Evolutionary conservation across 164 flowering plant genomes (phyloP).

Genomic region (Kingdonia uniflora): DNA sequence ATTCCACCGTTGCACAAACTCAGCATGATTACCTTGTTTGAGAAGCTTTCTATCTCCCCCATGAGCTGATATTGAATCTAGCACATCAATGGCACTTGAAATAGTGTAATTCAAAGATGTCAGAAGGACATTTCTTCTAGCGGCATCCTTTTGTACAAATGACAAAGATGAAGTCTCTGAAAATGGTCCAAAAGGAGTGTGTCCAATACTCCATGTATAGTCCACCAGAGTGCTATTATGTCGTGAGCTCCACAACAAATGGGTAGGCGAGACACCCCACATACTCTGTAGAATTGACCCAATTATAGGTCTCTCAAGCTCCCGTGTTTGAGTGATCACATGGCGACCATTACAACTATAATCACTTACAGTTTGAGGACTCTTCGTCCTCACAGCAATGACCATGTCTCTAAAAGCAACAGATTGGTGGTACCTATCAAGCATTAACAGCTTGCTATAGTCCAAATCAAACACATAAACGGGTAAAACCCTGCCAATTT

Average conservation of each 20-base stretch:
- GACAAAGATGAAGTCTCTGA: slow-evolving; percentile 66
- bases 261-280: slow-evolving; percentile 99
- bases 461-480: slow-evolving; percentile 97
- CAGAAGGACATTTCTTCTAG: slow-evolving; percentile 68
- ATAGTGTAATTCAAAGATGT: slow-evolving; percentile 71
- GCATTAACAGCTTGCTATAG: slow-evolving; percentile 41
- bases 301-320: slow-evolving; percentile 77
- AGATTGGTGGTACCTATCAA: slow-evolving; percentile 87
- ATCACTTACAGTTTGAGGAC: slow-evolving; percentile 87
- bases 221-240: slow-evolving; percentile 79
- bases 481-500: slow-evolving; percentile 62
- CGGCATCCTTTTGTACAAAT: slow-evolving; percentile 95
- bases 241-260: slow-evolving; percentile 75
- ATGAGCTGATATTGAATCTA: slow-evolving; percentile 60
- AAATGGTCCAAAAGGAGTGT: slow-evolving; percentile 97
- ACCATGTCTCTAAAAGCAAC: slow-evolving; percentile 95
- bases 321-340: slow-evolving; percentile 74
- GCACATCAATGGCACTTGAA: slow-evolving; percentile 70
- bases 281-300: slow-evolving; percentile 90
- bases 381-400: slow-evolving; percentile 83
- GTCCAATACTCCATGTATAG: slow-evolving; percentile 96
- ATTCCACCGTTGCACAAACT: slow-evolving; percentile 80
- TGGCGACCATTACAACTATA: slow-evolving; percentile 92
- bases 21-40: slow-evolving; percentile 36
- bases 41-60: slow-evolving; percentile 77